Conservation (phyloP, 2,329 filamentous ascomycete genomes). For the Pezicula neosporulosa region DNA sequence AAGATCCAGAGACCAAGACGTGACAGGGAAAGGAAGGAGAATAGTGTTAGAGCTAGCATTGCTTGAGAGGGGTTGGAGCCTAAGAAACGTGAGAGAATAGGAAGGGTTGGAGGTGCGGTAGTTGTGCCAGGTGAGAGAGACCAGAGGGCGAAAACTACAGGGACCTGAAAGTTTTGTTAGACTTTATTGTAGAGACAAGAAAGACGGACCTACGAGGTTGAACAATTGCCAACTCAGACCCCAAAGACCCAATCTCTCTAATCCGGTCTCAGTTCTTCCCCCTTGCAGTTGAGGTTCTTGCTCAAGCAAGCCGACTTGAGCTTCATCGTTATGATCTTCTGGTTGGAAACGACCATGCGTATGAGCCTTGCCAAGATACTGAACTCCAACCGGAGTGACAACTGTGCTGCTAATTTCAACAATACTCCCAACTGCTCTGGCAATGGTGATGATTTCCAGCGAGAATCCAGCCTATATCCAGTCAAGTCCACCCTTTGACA, state of each 20-base stretch:
- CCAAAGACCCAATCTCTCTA: conserved; percentile 38
- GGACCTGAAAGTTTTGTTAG: conserved; percentile 21
- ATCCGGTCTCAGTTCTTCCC: conserved; percentile 25
- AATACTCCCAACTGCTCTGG: conserved; percentile 41
- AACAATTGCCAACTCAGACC: conserved; percentile 37
- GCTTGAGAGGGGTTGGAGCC: conserved; percentile 11
- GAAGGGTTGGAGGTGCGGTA: conserved; percentile 4
- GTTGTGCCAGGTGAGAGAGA: conserved; percentile 19
- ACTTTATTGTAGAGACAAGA: neutral
- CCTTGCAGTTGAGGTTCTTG: conserved; percentile 8
- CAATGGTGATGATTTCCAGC: conserved; percentile 41
- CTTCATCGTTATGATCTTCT: conserved; percentile 12
- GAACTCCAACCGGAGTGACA: conserved; percentile 45
- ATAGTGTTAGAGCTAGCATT: conserved; percentile 31
- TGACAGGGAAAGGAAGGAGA: conserved; percentile 37
- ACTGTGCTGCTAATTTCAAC: conserved; percentile 53
- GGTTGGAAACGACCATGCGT: conserved; percentile 24
- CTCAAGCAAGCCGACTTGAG: neutral
- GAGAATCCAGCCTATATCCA: conserved; percentile 36
- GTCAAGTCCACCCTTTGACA: neutral
- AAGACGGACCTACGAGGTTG: conserved; percentile 30
- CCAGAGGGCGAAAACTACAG: conserved; percentile 32
- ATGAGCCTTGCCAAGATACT: conserved; percentile 26
- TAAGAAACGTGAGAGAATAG: conserved; percentile 7
- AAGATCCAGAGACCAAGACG: conserved; percentile 41